A percentile compares a stretch with the other conserved stretches of the same genome.
These are phyloP conservation scores for Edaphochlamys debaryana DNA, from an alignment of 139 green algal genomes.

Conservation along the genomic window DNA sequence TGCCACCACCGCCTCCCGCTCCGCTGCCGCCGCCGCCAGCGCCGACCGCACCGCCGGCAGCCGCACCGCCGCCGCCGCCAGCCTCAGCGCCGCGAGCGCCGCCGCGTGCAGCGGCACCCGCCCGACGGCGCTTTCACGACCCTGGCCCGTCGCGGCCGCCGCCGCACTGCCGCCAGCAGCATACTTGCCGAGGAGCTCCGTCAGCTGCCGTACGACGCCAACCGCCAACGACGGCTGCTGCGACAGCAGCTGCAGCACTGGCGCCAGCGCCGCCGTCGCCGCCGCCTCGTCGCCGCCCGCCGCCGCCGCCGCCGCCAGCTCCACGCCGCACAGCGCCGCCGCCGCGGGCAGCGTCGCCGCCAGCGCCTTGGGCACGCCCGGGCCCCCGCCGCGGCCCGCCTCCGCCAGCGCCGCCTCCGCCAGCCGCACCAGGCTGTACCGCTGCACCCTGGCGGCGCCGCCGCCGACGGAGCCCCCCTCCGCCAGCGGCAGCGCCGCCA, in stretches of 20 bases:
- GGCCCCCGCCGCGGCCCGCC: not conserved
- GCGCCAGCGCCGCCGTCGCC: not conserved
- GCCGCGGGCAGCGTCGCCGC: not conserved
- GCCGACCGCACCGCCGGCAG: not conserved
- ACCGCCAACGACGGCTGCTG: not conserved
- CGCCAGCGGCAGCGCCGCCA: conserved; percentile 23
- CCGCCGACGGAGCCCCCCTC: not conserved
- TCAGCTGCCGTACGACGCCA: conserved; percentile 20
- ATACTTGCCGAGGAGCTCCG: too few species aligned
- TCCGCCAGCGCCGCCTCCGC: conserved; percentile 18
- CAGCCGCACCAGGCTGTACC: conserved; percentile 40
- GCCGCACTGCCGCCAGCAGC: not conserved
- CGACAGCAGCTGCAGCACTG: conserved; percentile 6
- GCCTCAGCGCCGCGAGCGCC: conserved; percentile 12
- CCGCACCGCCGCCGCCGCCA: conserved; percentile 10
- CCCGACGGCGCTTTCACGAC: not conserved
- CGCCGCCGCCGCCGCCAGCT: not conserved
- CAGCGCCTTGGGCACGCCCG: too few species aligned
- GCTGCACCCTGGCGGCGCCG: not conserved
- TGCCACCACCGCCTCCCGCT: conserved; percentile 5
- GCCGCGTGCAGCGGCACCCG: not conserved
- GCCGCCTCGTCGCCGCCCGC: not conserved
- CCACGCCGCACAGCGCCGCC: conserved; percentile 3
- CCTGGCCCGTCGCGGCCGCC: not conserved
- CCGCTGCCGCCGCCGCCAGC: not conserved